These are phyloP conservation scores for Puccinia hordei DNA, from an alignment of 1,284 basidiomycete species.

Conservation along the genomic window DNA sequence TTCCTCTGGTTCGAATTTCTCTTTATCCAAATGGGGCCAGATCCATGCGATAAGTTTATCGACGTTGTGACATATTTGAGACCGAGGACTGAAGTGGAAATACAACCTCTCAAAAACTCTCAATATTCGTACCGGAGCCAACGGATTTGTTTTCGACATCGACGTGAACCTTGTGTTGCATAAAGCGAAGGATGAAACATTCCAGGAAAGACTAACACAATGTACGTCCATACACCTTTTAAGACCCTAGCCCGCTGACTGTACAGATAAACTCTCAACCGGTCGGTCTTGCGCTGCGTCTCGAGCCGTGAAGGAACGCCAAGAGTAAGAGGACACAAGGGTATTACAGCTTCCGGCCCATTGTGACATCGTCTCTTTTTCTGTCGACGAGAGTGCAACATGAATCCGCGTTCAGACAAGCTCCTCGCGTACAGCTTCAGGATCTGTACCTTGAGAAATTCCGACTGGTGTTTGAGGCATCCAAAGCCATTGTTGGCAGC, in stretches of 20 bases:
- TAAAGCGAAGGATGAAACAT: not conserved
- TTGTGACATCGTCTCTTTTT: not conserved
- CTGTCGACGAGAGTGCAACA: not conserved
- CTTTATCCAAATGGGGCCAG: too few species aligned
- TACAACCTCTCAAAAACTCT: not conserved
- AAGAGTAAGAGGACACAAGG: not conserved
- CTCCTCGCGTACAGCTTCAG: conserved; percentile 15
- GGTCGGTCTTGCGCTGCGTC: not conserved
- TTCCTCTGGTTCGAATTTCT: too few species aligned
- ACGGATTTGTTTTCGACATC: not conserved
- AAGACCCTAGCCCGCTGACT: not conserved
- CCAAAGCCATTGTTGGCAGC: conserved; percentile 14
- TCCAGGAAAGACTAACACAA: not conserved
- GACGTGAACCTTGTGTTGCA: too few species aligned
- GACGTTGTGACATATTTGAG: too few species aligned
- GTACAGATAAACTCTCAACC: not conserved
- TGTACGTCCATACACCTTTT: not conserved
- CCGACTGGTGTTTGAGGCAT: not conserved
- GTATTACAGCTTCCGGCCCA: not conserved
- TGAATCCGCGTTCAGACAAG: not conserved
- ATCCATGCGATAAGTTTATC: too few species aligned
- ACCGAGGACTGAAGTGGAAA: too few species aligned
- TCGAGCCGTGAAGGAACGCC: not conserved
- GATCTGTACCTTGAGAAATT: not conserved
- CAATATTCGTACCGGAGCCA: not conserved